Conservation (phyloP, 176 grass and related monocot species). For the Aegilops tauschii region DNA sequence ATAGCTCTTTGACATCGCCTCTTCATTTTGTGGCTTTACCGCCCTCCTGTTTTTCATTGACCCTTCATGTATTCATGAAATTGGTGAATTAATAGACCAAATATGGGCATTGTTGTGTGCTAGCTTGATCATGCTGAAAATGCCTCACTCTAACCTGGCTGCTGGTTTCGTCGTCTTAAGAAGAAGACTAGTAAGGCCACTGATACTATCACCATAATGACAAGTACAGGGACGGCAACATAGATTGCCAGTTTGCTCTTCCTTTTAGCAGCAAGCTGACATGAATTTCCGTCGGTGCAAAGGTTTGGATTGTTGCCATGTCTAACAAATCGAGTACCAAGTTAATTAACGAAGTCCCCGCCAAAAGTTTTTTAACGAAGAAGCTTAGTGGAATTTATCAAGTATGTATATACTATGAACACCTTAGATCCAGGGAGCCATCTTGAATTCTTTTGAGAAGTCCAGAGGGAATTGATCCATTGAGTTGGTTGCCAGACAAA, state of each 20-base stretch:
- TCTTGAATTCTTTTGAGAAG: not conserved
- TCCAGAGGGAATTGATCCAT: not conserved
- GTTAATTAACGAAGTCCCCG: not conserved
- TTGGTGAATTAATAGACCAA: not conserved
- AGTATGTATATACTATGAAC: not conserved
- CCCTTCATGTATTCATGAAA: not conserved
- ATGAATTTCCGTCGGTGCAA: not conserved
- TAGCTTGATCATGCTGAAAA: not conserved
- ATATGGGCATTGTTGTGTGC: not conserved
- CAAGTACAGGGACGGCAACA: not conserved
- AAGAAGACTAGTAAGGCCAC: not conserved
- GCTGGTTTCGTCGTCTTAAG: not conserved
- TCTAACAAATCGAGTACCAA: not conserved
- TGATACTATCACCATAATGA: not conserved
- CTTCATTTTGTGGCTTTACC: not conserved
- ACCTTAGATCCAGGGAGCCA: not conserved
- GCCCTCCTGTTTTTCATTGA: not conserved
- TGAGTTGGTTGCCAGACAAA: constrained; percentile 1
- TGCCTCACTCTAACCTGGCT: not conserved
- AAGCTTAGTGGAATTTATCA: not conserved
- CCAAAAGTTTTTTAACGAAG: not conserved
- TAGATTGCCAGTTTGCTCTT: not conserved
- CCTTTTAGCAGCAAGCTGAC: not conserved
- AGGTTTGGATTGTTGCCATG: not conserved
- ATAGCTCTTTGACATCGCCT: not conserved